Evolutionary conservation across 257 asterid species (phyloP).

Genomic region (Lycium barbarum): DNA sequence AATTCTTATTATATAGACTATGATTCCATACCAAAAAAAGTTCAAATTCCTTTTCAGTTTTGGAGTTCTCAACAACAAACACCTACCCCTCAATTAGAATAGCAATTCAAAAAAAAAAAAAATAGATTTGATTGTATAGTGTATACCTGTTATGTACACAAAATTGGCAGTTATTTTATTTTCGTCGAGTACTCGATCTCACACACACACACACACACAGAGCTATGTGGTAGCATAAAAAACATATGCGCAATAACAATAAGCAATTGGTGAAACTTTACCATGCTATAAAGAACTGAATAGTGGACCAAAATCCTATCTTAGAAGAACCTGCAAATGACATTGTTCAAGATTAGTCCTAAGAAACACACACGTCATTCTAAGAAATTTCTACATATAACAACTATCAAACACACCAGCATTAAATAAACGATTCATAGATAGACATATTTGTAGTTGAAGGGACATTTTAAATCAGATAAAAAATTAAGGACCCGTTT

Average conservation of each 20-base stretch:
- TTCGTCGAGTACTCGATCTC: too few relatives aligned
- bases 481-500: too few relatives aligned
- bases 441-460: neutral
- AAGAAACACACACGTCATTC: neutral
- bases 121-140: too few relatives aligned
- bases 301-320: slow-evolving; percentile 5
- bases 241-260: slow-evolving; percentile 20
- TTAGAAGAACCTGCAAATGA: slow-evolving; percentile 24
- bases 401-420: neutral
- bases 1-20: too few relatives aligned
- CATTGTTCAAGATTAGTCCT: slow-evolving; percentile 21
- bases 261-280: slow-evolving; percentile 29
- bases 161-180: too few relatives aligned
- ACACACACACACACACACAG: neutral
- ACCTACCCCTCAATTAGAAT: too few relatives aligned
- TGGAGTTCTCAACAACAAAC: too few relatives aligned
- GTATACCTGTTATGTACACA: too few relatives aligned
- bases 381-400: neutral
- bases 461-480: neutral
- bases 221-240: neutral
- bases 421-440: neutral
- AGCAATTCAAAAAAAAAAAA: too few relatives aligned
- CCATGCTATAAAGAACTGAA: slow-evolving; percentile 20
- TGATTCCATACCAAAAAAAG: too few relatives aligned
- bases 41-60: too few relatives aligned